Evolutionary conservation across 345 rosid genomes (phyloP).

Genomic region (Heritiera littoralis): DNA sequence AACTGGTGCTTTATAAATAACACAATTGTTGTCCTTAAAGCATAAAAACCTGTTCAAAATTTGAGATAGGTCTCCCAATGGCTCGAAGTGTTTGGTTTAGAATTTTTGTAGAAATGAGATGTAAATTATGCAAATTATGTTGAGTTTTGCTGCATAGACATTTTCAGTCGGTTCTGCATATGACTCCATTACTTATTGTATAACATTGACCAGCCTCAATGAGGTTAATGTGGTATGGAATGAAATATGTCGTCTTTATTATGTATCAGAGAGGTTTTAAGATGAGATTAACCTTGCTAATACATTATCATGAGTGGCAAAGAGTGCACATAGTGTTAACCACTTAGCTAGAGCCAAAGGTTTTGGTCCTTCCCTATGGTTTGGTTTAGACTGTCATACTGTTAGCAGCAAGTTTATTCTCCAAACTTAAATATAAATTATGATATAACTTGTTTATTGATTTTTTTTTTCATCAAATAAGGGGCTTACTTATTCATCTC

Average conservation of each 20-base stretch:
- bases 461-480: background rate
- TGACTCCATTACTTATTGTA: background rate
- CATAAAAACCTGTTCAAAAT: background rate
- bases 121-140: background rate
- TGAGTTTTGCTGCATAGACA: background rate
- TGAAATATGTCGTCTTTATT: background rate
- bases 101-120: background rate
- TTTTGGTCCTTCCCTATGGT: background rate
- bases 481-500: background rate
- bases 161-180: background rate
- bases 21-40: background rate
- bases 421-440: background rate
- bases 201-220: background rate
- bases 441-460: background rate
- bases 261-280: background rate
- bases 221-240: background rate
- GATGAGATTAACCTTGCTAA: background rate
- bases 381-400: constrained; percentile 2
- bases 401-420: background rate
- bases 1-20: background rate
- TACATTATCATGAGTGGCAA: background rate
- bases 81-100: background rate
- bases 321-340: background rate
- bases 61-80: background rate
- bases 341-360: background rate